Base-by-base conservation (phyloP, 129 eudicot genomes). In the Flaveria bidentis region DNA sequence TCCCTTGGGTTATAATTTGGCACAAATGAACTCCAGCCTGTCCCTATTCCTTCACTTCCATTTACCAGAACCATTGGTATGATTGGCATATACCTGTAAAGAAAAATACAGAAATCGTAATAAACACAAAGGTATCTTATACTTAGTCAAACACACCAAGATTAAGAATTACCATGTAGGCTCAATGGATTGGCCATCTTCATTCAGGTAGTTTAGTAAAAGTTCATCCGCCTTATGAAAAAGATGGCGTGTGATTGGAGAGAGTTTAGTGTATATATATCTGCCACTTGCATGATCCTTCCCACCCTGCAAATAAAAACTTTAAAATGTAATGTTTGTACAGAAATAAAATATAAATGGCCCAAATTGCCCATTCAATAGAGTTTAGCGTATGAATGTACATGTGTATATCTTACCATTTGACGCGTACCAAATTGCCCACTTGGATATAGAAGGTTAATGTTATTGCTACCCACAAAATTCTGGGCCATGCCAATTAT, bases 1-100 rank as follows among this genome's bases (percentile, higher is more conserved):
- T 94, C 96, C 12, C 89, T 69, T 20, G 98, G 97, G 66, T 91
- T 91, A 67, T 88, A 94, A 77, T 94, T 94, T 6, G 98, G 98
- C 20, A 91, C 68, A 68, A 76, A 94, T 4, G 98, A 63, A 73
- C 98, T 94, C 98, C 98, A 94, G 9, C 98, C 98, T 2, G 98
- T 94, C 53, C 98, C 98, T 33, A 94, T 91, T 66, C 97, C 98
- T 89, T 94, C 97, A 82, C 97, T 88, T 56, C 98, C 97, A 84
- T 94, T 94, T 5, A 94, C 96, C 25, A 94, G 73, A 74, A 89
- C 98, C 82, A 82, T 81, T 16, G 98, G 98, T 70, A 94, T 89
- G 30, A 89, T 77, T 2, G 98, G 98, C 49, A 91, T 76, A 74
- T 82, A 94, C 98, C 98, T 93, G 73, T 60, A 20, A 81, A 45